phyloP scores from a whole-genome alignment of 208 protist genomes.

The Leishmania braziliensis region DNA sequence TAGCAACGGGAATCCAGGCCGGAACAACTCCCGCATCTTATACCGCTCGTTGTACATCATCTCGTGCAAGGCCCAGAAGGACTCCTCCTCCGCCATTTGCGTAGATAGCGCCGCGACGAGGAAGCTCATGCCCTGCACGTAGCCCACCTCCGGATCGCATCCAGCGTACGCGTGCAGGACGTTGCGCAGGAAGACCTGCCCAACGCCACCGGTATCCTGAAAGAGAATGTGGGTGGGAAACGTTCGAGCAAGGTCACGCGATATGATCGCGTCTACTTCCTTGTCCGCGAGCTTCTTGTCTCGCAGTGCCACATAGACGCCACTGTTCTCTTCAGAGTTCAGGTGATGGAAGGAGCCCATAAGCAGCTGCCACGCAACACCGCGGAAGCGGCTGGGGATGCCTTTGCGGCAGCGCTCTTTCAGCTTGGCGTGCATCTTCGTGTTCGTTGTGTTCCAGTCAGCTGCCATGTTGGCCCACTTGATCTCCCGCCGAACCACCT shows the following conservation, averaged over 20 bases:
- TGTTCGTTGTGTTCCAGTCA: conserved; percentile 80
- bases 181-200: conserved; percentile 86
- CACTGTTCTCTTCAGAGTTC: conserved; percentile 63
- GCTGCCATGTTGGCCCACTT: conserved; percentile 92
- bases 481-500: conserved; percentile 75
- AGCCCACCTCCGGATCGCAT: conserved; percentile 92
- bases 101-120: conserved; percentile 87
- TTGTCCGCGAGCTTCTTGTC: conserved; percentile 68
- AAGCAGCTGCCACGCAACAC: conserved; percentile 89
- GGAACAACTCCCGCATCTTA: conserved; percentile 87
- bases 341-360: conserved; percentile 77
- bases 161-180: conserved; percentile 92
- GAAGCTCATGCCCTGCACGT: conserved; percentile 95
- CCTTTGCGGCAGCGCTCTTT: conserved; percentile 92
- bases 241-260: conserved; percentile 83
- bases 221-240: conserved; percentile 92
- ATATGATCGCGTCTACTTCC: conserved; percentile 70
- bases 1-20: conserved; percentile 89
- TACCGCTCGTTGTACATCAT: conserved; percentile 89
- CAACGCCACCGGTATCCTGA: conserved; percentile 75
- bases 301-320: conserved; percentile 72
- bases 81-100: conserved; percentile 91
- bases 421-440: conserved; percentile 72
- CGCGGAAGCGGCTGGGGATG: conserved; percentile 81
- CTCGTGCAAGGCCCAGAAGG: conserved; percentile 90